Percentiles rank a stretch among this genome's conserved stretches.
phyloP scores from a whole-genome alignment of 2,329 filamentous ascomycete genomes.

The Fusarium camptoceras region DNA sequence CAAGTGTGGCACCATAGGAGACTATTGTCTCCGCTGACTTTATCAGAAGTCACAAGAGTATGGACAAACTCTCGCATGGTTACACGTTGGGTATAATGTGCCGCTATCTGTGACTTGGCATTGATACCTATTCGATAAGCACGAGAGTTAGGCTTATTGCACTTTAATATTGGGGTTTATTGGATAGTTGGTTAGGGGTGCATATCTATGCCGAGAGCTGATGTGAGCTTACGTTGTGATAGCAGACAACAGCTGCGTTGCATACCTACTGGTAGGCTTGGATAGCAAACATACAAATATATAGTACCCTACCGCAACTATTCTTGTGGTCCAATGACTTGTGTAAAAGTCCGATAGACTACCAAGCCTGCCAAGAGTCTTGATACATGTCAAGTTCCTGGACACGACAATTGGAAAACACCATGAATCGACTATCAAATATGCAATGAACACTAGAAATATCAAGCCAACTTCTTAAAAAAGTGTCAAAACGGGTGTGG shows the following conservation, averaged over 20 bases:
- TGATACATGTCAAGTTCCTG: slow-evolving; percentile 5
- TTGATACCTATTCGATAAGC: background rate
- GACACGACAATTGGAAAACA: background rate
- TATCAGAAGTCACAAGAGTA: background rate
- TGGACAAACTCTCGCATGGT: slow-evolving; percentile 4
- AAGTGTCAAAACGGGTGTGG: background rate
- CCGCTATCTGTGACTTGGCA: slow-evolving; percentile 1
- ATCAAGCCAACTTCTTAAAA: background rate
- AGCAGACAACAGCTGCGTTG: background rate
- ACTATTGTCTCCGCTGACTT: background rate
- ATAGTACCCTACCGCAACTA: no score
- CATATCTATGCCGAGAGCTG: background rate
- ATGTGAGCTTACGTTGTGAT: slow-evolving; percentile 13
- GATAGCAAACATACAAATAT: background rate
- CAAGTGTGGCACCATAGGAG: background rate
- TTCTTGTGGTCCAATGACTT: background rate
- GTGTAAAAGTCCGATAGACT: slow-evolving; percentile 8
- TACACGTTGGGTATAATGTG: background rate
- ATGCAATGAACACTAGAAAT: background rate
- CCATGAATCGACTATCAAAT: background rate
- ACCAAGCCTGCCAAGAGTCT: background rate
- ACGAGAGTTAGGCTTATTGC: slow-evolving; percentile 19
- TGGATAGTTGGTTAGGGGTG: background rate
- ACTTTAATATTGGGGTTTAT: background rate
- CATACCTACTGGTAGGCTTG: background rate